Percentiles rank a stretch among this genome's conserved stretches.
phyloP scores from a whole-genome alignment of 2,329 filamentous ascomycete species.

The Fusarium equiseti region DNA sequence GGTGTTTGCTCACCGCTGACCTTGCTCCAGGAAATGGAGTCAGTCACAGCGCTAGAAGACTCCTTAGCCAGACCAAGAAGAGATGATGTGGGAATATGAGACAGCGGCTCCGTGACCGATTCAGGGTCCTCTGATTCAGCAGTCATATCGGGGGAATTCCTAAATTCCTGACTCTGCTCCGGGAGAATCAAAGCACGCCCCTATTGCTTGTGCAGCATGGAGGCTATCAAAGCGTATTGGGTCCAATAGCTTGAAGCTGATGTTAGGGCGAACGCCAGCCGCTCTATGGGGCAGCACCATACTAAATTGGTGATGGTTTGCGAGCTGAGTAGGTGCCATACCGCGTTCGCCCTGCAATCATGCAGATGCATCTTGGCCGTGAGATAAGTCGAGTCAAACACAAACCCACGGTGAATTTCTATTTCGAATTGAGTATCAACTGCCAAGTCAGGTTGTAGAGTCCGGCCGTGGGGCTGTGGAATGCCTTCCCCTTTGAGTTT shows the following conservation, averaged over 20 bases:
- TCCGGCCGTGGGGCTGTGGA: neutral
- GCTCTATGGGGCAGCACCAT: constrained; percentile 19
- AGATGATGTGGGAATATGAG: constrained; percentile 26
- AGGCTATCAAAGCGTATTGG: constrained; percentile 11
- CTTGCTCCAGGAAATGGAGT: constrained; percentile 13
- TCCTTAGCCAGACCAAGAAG: neutral
- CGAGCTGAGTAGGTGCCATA: constrained; percentile 18
- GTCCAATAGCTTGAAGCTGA: constrained; percentile 10
- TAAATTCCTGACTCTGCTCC: constrained; percentile 5
- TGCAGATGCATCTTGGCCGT: neutral
- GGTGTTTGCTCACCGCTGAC: constrained; percentile 24
- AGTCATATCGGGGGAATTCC: constrained; percentile 8
- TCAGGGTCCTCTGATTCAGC: constrained; percentile 26
- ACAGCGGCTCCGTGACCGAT: constrained; percentile 30
- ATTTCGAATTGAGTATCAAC: neutral
- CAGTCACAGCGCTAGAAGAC: constrained; percentile 21
- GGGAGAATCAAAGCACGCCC: constrained; percentile 29
- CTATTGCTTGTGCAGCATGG: constrained; percentile 14
- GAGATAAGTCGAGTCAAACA: constrained; percentile 5
- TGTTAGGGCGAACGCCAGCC: constrained; percentile 23
- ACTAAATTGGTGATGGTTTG: constrained; percentile 26
- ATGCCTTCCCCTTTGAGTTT: neutral
- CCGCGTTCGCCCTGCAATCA: neutral
- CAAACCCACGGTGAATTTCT: neutral
- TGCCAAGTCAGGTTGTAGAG: neutral